A percentile compares a stretch with the other conserved stretches of the same genome.
Evolutionary conservation across 805 yeast species (phyloP).

Genomic region (Brettanomyces bruxellensis): DNA sequence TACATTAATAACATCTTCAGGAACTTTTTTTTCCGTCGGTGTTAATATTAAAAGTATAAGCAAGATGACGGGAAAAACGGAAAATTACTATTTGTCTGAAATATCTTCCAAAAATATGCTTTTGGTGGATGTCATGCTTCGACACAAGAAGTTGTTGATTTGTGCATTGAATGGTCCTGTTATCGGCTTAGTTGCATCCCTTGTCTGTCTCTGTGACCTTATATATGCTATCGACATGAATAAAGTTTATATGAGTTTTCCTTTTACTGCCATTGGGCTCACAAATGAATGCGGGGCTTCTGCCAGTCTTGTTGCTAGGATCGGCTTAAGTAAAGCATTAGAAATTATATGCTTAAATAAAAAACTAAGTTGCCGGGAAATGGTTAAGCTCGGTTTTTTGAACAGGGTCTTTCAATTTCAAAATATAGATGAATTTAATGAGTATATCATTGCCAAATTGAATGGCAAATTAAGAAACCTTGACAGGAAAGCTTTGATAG

Average conservation of each 20-base stretch:
- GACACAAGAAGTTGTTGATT: slow-evolving; percentile 63
- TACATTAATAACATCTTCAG: slow-evolving; percentile 63
- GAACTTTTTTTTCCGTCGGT: slow-evolving; percentile 76
- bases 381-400: slow-evolving; percentile 50
- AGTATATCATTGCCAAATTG: slow-evolving; percentile 28
- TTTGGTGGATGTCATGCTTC: slow-evolving; percentile 56
- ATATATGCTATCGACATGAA: slow-evolving; percentile 53
- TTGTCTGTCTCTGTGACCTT: slow-evolving; percentile 69
- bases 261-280: slow-evolving; percentile 76
- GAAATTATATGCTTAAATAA: slow-evolving; percentile 66
- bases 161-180: slow-evolving; percentile 83
- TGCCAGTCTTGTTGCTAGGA: slow-evolving; percentile 54
- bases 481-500: slow-evolving; percentile 34
- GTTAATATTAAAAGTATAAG: slow-evolving; percentile 52
- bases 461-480: slow-evolving; percentile 30
- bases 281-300: slow-evolving; percentile 78
- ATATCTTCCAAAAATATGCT: slow-evolving; percentile 55
- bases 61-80: slow-evolving; percentile 14
- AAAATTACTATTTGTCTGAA: slow-evolving; percentile 20
- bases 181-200: slow-evolving; percentile 67
- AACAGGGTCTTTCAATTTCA: slow-evolving; percentile 42
- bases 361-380: slow-evolving; percentile 52
- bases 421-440: slow-evolving; percentile 34
- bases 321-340: slow-evolving; percentile 65
- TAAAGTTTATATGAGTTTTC: slow-evolving; percentile 53